Base-by-base conservation (phyloP, 2,329 filamentous ascomycete species). In the Pestalotiopsis sp. region DNA sequence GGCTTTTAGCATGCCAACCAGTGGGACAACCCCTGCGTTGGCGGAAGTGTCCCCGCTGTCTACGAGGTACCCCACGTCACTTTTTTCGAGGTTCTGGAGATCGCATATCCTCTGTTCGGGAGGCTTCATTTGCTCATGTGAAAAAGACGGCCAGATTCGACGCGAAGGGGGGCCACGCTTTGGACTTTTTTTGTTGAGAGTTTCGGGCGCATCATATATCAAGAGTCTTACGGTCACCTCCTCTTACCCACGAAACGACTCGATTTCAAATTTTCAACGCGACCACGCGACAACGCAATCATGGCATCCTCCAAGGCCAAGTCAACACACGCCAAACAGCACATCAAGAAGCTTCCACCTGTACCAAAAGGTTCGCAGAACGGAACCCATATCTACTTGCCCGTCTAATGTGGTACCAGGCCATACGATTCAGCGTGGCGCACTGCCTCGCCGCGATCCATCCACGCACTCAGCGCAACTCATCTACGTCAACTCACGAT, bases 401-500 rank as follows among this genome's bases (percentile, higher is more conserved):
- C 13, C 60, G 4, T 70, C 71, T 74, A 67, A 75, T 66, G 55
- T 48, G 20, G 11, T 17, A 22, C 26, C 69, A 88, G 86, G 84
- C 70, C 77, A 80, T 67, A 84, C 78, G 63, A 73, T 88, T 70
- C 82, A 82, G 64, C 86, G 86, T 73, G 83, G 85, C 9, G 83
- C 85, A 4, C 77, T 85, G 56, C 77, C 70, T 76, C 81, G 69
- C 11, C 80, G 82, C n/a, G 75, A 78, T 14, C 81, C 83, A 22
- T 81, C 82, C 61, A 74, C 72, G 44, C 73, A 57, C 72, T 70
- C 76, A 39, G 73, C 77, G 7, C 70, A 72, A 66, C 76, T 86
- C 69, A 83, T 94, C 77, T 93, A 93, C 80, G 83, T 94, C 67
- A 89, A 88, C 48, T 79, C 86, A 55, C 82, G 82, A 48, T 89